phyloP scores from a whole-genome alignment of 495 filamentous ascomycete genomes.

The Neurospora pannonica region DNA sequence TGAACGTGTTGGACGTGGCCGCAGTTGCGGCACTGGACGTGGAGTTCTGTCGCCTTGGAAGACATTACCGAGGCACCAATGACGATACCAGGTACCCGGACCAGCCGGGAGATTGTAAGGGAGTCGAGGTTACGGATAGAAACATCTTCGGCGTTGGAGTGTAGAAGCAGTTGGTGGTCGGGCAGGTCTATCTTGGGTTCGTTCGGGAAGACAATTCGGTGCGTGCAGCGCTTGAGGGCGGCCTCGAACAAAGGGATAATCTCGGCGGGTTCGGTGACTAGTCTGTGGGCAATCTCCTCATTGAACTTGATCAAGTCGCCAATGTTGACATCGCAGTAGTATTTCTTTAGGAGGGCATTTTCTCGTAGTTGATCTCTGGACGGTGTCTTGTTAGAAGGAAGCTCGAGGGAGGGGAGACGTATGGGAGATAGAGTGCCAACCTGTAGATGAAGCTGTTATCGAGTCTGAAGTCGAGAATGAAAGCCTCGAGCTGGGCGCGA shows the following conservation, averaged over 20 bases:
- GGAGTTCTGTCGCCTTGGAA: constrained; percentile 81
- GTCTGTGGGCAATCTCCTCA: constrained; percentile 86
- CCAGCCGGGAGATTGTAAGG: constrained; percentile 85
- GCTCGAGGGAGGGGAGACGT: background rate
- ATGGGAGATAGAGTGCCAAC: constrained; percentile 30
- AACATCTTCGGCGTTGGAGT: constrained; percentile 79
- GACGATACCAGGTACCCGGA: constrained; percentile 93
- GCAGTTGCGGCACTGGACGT: constrained; percentile 87
- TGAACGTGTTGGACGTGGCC: constrained; percentile 59
- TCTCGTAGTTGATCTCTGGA: constrained; percentile 87
- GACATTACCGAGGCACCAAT: constrained; percentile 96
- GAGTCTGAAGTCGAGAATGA: constrained; percentile 89
- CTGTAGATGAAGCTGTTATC: constrained; percentile 96
- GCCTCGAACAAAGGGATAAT: constrained; percentile 90
- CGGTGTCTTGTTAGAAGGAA: background rate
- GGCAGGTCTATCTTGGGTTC: constrained; percentile 63
- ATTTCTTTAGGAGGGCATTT: constrained; percentile 90
- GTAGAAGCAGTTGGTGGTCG: constrained; percentile 90
- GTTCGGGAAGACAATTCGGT: constrained; percentile 75
- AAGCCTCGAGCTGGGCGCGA: constrained; percentile 60
- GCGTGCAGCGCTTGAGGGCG: constrained; percentile 82
- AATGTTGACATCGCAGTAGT: constrained; percentile 95
- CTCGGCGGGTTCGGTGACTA: constrained; percentile 84
- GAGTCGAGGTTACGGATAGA: constrained; percentile 93
- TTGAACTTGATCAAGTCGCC: constrained; percentile 94